Evolutionary conservation across 441 rosid genomes (phyloP).

Genomic region (Melastoma candidum): DNA sequence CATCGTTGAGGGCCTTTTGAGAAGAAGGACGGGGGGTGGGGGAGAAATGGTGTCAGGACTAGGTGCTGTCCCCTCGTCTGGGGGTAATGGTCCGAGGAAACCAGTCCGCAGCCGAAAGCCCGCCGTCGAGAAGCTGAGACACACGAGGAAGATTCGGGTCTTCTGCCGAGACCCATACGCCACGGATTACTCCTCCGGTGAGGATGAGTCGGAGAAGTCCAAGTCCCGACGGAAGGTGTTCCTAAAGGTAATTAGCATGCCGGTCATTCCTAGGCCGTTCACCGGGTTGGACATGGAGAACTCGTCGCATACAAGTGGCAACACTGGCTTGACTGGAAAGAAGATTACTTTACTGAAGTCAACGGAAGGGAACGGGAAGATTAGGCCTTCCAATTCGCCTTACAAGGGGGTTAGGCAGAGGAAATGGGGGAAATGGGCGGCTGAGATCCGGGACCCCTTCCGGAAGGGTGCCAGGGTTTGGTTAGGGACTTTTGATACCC

Average conservation of each 20-base stretch:
- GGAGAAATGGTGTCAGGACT: too few relatives aligned
- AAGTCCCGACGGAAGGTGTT: constrained; percentile 25
- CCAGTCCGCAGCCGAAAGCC: neutral
- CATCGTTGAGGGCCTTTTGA: too few relatives aligned
- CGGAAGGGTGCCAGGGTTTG: constrained; percentile 52
- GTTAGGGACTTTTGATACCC: constrained; percentile 81
- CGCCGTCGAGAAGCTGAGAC: constrained; percentile 7
- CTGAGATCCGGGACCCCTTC: constrained; percentile 80
- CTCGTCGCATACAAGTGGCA: constrained; percentile 43
- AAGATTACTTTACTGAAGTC: constrained; percentile 25
- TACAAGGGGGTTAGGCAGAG: constrained; percentile 78
- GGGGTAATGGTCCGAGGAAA: too few relatives aligned
- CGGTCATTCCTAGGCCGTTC: too few relatives aligned
- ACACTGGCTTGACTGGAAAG: constrained; percentile 18
- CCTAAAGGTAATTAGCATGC: constrained; percentile 27
- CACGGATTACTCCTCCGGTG: constrained; percentile 80
- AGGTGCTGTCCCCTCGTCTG: too few relatives aligned
- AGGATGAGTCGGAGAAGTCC: constrained; percentile 40
- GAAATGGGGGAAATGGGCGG: constrained; percentile 99
- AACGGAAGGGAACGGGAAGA: constrained; percentile 9
- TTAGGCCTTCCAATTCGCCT: constrained; percentile 6
- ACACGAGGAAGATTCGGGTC: constrained; percentile 53
- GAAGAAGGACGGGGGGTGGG: too few relatives aligned
- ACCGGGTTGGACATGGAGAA: constrained; percentile 30
- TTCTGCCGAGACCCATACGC: constrained; percentile 75